Evolutionary conservation across 345 rosid species (phyloP), one percentile per base, ranked within the genome.

Genomic region (Aquilaria sinensis): DNA sequence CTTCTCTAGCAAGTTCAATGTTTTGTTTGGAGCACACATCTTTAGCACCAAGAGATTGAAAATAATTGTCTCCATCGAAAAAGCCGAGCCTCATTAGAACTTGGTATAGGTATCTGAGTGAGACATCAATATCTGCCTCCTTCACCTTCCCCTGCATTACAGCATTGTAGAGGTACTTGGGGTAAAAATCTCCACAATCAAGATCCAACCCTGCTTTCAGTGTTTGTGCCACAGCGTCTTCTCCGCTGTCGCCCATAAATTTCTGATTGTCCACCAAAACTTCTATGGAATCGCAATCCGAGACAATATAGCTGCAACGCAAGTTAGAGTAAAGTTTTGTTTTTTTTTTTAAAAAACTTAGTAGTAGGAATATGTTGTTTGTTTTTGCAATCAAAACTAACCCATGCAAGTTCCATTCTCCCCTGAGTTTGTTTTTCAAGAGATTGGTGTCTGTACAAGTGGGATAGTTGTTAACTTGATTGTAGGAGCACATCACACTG

Each of bases 71-170:
- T 57, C 84, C 96, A 16, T 86, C 90, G 3, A 86, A 83, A 67
- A 68, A 83, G 0, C 96, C 91, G 1, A 86, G 74, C 66, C 93
- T 81, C 91, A 86, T 73, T 12, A 83, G 77, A 46, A 84, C 87
- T 10, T 77, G 37, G 53, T 68, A 77, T 2, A 78, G 77, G 50
- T 68, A 16, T 1, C 31, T 69, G 9, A 83, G 33, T 3, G 82
- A 61, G 33, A 1, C 65, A 45, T 81, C 84, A 3, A 81, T 51
- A 3, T 73, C 71, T 2, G 37, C 51, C 55, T 68, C 89, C 47
- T 63, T 56, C 1, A 70, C 74, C 46, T 70, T 58, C 16, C 89
- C 89, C 61, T 59, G 66, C 1, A 0, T 5, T 48, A 79, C 79
- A 12, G 84, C 65, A 4, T 41, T 47, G 11, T 43, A 52, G 3